phyloP scores from a whole-genome alignment of 768 basidiomycete species.

The Termitomyces heimii region DNA sequence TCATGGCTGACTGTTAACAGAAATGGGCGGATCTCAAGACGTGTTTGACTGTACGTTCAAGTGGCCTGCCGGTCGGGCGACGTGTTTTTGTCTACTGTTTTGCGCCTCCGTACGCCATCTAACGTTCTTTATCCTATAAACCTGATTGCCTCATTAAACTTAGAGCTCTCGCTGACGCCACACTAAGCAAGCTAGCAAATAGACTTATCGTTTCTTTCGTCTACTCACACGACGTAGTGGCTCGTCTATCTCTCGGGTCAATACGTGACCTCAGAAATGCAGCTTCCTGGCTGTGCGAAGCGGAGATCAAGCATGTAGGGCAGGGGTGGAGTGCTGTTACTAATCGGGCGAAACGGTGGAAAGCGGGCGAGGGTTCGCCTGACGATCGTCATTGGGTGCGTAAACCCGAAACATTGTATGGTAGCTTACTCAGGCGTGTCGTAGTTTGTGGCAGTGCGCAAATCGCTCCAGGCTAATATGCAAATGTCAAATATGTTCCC shows the following conservation, averaged over 20 bases:
- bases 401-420: background rate
- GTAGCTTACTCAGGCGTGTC: background rate
- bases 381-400: conserved; percentile 56
- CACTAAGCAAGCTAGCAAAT: conserved; percentile 52
- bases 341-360: conserved; percentile 49
- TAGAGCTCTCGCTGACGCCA: conserved; percentile 59
- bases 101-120: conserved; percentile 61
- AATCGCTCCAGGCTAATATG: conserved; percentile 86
- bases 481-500: conserved; percentile 65
- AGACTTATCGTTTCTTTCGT: conserved; percentile 72
- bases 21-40: conserved; percentile 85
- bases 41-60: conserved; percentile 61
- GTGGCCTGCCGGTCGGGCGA: conserved; percentile 63
- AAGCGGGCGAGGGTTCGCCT: conserved; percentile 43
- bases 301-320: conserved; percentile 39
- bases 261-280: conserved; percentile 72
- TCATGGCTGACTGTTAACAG: conserved; percentile 27
- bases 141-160: background rate
- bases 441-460: conserved; percentile 75
- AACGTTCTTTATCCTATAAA: background rate
- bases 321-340: conserved; percentile 50
- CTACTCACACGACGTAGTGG: conserved; percentile 78
- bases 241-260: conserved; percentile 71
- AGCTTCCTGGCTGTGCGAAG: conserved; percentile 76
- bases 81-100: conserved; percentile 73